phyloP scores from a whole-genome alignment of 352 stramenopile genomes.

The Pythium phragmiticola region DNA sequence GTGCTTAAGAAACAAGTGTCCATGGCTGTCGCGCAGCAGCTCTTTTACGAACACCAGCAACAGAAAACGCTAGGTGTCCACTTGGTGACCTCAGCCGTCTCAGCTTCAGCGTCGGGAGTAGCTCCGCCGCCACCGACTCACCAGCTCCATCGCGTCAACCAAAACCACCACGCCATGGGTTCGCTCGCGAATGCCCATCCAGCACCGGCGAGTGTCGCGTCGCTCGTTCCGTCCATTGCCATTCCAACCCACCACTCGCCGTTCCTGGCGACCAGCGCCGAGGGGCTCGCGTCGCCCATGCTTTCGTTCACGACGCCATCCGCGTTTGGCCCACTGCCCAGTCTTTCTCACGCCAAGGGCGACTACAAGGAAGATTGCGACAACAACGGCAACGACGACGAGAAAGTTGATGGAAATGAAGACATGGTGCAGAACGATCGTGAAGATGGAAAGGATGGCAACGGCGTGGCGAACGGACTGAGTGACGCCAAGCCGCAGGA shows the following conservation, averaged over 20 bases:
- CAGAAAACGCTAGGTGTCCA: constrained; percentile 62
- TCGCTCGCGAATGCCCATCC: constrained; percentile 16
- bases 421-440: constrained; percentile 8
- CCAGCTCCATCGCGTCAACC: neutral
- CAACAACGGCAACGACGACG: neutral
- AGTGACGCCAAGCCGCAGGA: constrained; percentile 1
- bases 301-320: constrained; percentile 32
- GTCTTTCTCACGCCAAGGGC: neutral
- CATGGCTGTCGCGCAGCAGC: constrained; percentile 74
- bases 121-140: neutral
- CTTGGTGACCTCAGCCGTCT: constrained; percentile 20
- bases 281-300: constrained; percentile 32
- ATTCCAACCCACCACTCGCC: constrained; percentile 35
- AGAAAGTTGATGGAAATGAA: neutral
- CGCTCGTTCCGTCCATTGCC: constrained; percentile 44
- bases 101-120: neutral
- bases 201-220: constrained; percentile 6
- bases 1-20: constrained; percentile 83
- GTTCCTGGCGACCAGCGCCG: constrained; percentile 26
- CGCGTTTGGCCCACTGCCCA: neutral
- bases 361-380: neutral
- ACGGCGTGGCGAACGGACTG: neutral
- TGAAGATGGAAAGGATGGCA: neutral
- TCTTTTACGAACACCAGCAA: constrained; percentile 80
- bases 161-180: constrained; percentile 4